phyloP scores from a whole-genome alignment of 23 red algal genomes.

The Chondrus crispus region DNA sequence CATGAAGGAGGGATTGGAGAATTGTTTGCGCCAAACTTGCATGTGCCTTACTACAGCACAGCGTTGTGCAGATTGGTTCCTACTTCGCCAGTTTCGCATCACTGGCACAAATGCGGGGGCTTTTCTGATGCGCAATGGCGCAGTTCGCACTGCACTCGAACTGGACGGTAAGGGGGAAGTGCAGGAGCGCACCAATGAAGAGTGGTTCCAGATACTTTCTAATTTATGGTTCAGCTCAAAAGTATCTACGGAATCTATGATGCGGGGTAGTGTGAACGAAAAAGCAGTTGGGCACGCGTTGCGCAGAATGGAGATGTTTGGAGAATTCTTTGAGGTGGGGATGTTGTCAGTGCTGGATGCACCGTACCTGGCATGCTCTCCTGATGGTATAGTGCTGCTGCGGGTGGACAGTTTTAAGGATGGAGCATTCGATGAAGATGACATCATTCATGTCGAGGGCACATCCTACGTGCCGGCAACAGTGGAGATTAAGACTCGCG shows the following conservation, averaged over 20 bases:
- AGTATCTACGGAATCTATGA: conserved; percentile 1
- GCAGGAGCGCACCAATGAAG: background rate
- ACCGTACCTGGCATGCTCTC: background rate
- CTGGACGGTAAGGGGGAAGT: background rate
- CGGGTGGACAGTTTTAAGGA: background rate
- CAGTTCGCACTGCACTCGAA: background rate
- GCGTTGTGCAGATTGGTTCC: background rate
- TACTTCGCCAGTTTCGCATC: background rate
- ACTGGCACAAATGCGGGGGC: background rate
- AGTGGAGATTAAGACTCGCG: background rate
- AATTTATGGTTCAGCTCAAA: background rate
- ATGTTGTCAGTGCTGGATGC: background rate
- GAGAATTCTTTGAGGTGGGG: background rate
- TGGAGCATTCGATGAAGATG: background rate
- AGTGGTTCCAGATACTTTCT: background rate
- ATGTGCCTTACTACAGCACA: background rate
- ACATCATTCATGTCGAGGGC: background rate
- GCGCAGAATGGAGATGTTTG: background rate
- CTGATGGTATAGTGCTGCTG: background rate
- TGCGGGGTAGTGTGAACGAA: background rate
- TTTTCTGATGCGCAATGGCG: background rate
- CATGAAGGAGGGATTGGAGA: background rate
- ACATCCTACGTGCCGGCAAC: background rate
- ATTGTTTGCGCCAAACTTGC: background rate
- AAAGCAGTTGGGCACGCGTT: background rate